Percentiles rank a stretch among this genome's conserved stretches.
These are phyloP conservation scores for Nakaseomyces uthaithaninus DNA, from an alignment of 1,139 yeast genomes.

Conservation along the genomic window DNA sequence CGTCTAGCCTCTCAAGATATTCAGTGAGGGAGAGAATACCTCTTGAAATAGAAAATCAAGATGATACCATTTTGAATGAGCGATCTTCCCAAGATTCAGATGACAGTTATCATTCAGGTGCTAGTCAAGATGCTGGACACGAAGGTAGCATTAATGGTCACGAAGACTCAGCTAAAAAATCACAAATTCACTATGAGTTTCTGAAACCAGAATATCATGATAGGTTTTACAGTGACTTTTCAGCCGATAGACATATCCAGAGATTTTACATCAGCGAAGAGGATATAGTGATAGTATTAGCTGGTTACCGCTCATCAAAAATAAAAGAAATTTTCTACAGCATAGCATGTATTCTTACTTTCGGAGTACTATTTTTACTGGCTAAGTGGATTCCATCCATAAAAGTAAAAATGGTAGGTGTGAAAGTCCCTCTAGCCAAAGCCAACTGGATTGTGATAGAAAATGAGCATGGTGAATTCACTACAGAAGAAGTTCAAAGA, in stretches of 20 bases:
- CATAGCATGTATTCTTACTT: slow-evolving; percentile 46
- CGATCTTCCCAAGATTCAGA: slow-evolving; percentile 18
- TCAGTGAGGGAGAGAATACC: slow-evolving; percentile 41
- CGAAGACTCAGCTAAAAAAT: slow-evolving; percentile 24
- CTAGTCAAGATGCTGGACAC: slow-evolving; percentile 17
- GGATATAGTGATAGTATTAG: slow-evolving; percentile 86
- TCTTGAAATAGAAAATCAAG: slow-evolving; percentile 32
- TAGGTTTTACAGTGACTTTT: slow-evolving; percentile 38
- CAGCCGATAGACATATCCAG: slow-evolving; percentile 48
- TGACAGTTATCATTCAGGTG: slow-evolving; percentile 7
- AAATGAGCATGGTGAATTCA: slow-evolving; percentile 84
- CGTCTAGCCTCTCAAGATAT: slow-evolving; percentile 32
- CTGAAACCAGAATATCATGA: slow-evolving; percentile 35
- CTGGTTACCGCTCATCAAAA: slow-evolving; percentile 63
- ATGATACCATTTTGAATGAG: slow-evolving; percentile 19
- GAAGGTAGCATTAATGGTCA: slow-evolving; percentile 21
- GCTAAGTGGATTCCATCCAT: slow-evolving; percentile 82
- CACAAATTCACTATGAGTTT: slow-evolving; percentile 27
- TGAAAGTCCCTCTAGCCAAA: slow-evolving; percentile 57
- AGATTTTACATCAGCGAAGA: slow-evolving; percentile 91
- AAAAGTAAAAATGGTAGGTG: slow-evolving; percentile 61
- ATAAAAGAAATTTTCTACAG: slow-evolving; percentile 44
- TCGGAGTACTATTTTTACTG: slow-evolving; percentile 65
- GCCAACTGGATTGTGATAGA: slow-evolving; percentile 94
- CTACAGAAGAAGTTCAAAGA: slow-evolving; percentile 48